A percentile compares a stretch with the other conserved stretches of the same genome.
Conservation (phyloP, 2,329 filamentous ascomycete species). For the Herpomyces periplanetae region DNA sequence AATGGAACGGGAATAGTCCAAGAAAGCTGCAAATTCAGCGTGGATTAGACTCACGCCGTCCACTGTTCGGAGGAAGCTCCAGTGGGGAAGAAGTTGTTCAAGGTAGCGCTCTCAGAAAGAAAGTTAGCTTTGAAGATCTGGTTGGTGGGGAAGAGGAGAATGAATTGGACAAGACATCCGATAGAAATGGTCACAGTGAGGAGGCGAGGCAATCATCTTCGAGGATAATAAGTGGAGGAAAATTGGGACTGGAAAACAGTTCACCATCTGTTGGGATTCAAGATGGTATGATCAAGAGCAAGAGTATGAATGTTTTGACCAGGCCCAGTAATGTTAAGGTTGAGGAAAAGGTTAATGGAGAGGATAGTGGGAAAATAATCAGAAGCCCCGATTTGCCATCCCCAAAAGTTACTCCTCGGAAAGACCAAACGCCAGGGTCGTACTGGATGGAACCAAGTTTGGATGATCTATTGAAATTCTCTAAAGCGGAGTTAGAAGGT, state of each 20-base stretch:
- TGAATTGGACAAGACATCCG: constrained; percentile 2
- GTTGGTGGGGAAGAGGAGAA: constrained; percentile 10
- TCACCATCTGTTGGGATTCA: constrained; percentile 10
- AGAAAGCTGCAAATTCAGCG: constrained; percentile 8
- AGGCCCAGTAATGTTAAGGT: constrained; percentile 18
- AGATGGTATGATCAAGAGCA: constrained; percentile 18
- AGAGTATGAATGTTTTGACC: constrained; percentile 36
- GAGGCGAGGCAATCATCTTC: constrained; percentile 7
- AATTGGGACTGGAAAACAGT: constrained; percentile 7
- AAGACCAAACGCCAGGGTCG: constrained; percentile 20
- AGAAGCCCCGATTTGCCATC: constrained; percentile 5
- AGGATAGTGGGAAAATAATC: constrained; percentile 5
- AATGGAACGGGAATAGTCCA: constrained; percentile 74
- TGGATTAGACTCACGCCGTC: constrained; percentile 7
- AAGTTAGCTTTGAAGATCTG: constrained; percentile 45
- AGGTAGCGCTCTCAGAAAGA: constrained; percentile 21
- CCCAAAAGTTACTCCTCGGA: constrained; percentile 3
- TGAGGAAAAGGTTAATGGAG: constrained; percentile 4
- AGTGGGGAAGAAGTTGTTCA: constrained; percentile 9
- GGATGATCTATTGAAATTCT: constrained; percentile 38
- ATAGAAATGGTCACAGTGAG: neutral
- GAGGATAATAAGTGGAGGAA: constrained; percentile 9
- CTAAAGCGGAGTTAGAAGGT: constrained; percentile 31
- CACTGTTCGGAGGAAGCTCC: constrained; percentile 4
- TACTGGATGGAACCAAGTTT: constrained; percentile 58